Evolutionary conservation across 2,329 filamentous ascomycete genomes (phyloP).

Genomic region (Fusarium paranaense): DNA sequence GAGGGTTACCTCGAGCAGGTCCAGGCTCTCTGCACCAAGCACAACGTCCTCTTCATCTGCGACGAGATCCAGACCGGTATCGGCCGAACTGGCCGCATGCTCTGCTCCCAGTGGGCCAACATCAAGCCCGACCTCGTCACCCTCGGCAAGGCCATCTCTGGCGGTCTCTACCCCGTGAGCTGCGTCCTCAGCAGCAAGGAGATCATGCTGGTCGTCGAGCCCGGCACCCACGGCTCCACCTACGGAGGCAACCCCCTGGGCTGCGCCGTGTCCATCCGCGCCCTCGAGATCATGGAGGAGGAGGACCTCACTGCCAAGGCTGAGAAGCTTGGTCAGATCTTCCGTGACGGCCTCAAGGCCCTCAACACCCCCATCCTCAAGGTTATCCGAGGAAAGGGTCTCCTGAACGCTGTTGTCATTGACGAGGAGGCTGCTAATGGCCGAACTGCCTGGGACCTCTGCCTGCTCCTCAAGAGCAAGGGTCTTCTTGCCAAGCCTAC

Average conservation of each 20-base stretch:
- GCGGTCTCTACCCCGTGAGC: constrained; percentile 99
- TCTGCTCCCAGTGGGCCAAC: constrained; percentile 93
- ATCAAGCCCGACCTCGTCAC: constrained; percentile 97
- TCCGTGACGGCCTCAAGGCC: constrained; percentile 81
- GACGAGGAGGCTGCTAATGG: constrained; percentile 89
- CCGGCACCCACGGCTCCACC: constrained; percentile 97
- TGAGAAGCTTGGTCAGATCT: constrained; percentile 81
- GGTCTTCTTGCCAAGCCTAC: constrained; percentile 97
- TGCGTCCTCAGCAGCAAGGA: constrained; percentile 89
- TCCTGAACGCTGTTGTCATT: constrained; percentile 96
- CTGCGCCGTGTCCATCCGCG: constrained; percentile 94
- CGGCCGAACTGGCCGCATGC: constrained; percentile 91
- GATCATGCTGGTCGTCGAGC: constrained; percentile 95
- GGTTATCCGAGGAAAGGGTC: constrained; percentile 87
- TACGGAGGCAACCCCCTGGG: constrained; percentile 97
- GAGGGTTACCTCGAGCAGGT: constrained; percentile 81
- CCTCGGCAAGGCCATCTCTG: constrained; percentile 96
- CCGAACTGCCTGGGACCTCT: constrained; percentile 94
- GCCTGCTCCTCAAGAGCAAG: constrained; percentile 94
- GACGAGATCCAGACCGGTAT: constrained; percentile 99
- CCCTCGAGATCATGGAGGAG: constrained; percentile 92
- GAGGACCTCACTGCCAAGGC: constrained; percentile 88
- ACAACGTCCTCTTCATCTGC: constrained; percentile 96
- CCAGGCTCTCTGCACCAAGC: constrained; percentile 88
- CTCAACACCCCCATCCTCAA: constrained; percentile 86